Evolutionary conservation across 2,329 filamentous ascomycete species (phyloP).

Genomic region (Aspergillus felis): DNA sequence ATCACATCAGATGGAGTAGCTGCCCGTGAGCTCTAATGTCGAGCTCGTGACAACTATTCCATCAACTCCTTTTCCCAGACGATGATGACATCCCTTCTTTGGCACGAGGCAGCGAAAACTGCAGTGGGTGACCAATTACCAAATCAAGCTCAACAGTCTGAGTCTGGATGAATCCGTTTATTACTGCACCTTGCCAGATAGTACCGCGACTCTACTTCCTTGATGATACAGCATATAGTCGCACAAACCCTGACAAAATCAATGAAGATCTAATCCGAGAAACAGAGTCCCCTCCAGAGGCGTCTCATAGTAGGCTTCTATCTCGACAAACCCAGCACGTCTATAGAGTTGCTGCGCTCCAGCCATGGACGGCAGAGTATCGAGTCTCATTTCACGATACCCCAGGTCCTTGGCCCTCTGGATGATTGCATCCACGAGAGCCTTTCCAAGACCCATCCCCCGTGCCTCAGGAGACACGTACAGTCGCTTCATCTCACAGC

Average conservation of each 20-base stretch:
- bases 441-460: constrained; percentile 48
- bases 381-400: constrained; percentile 52
- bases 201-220: neutral
- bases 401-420: constrained; percentile 44
- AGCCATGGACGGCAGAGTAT: constrained; percentile 53
- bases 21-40: neutral
- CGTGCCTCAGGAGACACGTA: constrained; percentile 49
- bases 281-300: constrained; percentile 53
- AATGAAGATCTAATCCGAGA: constrained; percentile 35
- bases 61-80: constrained; percentile 7
- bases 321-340: constrained; percentile 49
- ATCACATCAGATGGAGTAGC: neutral
- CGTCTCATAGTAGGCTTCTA: constrained; percentile 54
- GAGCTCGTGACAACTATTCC: neutral
- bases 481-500: constrained; percentile 57
- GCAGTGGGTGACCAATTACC: constrained; percentile 18
- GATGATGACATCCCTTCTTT: constrained; percentile 26
- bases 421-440: constrained; percentile 46
- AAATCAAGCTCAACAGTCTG: constrained; percentile 34
- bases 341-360: constrained; percentile 50
- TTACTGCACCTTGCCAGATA: neutral
- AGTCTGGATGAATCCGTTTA: constrained; percentile 13
- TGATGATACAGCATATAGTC: neutral
- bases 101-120: constrained; percentile 20
- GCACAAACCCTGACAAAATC: neutral